These are phyloP conservation scores for Glarea lozoyensis DNA, from an alignment of 495 filamentous ascomycete species.

Conservation along the genomic window DNA sequence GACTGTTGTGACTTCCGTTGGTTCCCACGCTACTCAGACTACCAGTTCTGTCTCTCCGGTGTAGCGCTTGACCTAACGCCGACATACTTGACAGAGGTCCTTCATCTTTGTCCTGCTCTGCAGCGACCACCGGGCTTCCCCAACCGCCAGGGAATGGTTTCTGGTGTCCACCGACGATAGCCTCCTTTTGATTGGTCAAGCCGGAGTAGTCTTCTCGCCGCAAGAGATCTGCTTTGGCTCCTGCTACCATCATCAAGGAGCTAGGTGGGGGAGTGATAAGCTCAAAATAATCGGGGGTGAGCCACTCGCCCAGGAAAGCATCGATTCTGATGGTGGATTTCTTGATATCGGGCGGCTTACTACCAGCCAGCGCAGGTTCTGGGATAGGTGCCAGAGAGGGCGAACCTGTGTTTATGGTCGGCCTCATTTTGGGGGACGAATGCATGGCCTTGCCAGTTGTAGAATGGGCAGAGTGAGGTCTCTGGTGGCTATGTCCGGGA, in stretches of 20 bases:
- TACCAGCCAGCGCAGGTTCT: slow-evolving; percentile 11
- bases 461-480: slow-evolving; percentile 3
- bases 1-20: slow-evolving; percentile 11
- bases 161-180: slow-evolving; percentile 18
- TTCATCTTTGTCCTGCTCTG: slow-evolving; percentile 17
- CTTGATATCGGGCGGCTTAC: slow-evolving; percentile 20
- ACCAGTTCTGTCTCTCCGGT: slow-evolving; percentile 33
- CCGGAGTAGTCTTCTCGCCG: slow-evolving; percentile 55
- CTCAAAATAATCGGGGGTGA: slow-evolving; percentile 86
- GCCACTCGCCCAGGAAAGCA: slow-evolving; percentile 92
- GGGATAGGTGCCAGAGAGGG: slow-evolving; percentile 12
- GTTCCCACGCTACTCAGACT: slow-evolving; percentile 26
- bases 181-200: slow-evolving; percentile 29
- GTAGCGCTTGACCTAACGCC: slow-evolving; percentile 21
- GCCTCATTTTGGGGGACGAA: slow-evolving; percentile 14
- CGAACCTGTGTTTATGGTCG: slow-evolving; percentile 8
- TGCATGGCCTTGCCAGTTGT: slow-evolving; percentile 5
- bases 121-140: slow-evolving; percentile 29
- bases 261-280: slow-evolving; percentile 81
- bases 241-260: slow-evolving; percentile 76
- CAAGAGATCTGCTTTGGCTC: slow-evolving; percentile 77
- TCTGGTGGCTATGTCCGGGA: slow-evolving; percentile 20
- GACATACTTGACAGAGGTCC: slow-evolving; percentile 13
- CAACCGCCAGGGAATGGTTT: slow-evolving; percentile 58
- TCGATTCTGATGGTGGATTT: slow-evolving; percentile 70